Conservation (phyloP, 2,329 filamentous ascomycete genomes). For the Exophiala alcalophila region DNA sequence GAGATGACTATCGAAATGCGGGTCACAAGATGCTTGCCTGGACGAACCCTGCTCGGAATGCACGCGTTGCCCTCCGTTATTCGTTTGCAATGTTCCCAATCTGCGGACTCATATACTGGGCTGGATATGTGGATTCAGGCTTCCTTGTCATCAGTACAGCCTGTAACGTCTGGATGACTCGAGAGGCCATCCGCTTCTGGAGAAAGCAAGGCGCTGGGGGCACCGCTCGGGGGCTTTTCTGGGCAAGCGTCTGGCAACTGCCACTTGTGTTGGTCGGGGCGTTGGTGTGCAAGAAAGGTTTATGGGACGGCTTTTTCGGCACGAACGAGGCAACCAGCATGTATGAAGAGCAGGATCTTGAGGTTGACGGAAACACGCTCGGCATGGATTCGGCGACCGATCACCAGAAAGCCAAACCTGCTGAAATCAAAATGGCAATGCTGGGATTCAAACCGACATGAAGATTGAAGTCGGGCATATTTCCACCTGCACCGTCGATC, state of each 20-base stretch:
- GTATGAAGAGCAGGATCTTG: conserved; percentile 57
- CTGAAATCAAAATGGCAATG: conserved; percentile 24
- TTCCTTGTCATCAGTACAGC: conserved; percentile 78
- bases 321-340: conserved; percentile 51
- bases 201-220: conserved; percentile 72
- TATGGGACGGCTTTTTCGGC: conserved; percentile 80
- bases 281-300: conserved; percentile 87
- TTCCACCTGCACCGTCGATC: no score
- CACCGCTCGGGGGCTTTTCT: conserved; percentile 81
- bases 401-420: conserved; percentile 4
- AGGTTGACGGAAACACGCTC: conserved; percentile 24
- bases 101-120: conserved; percentile 74
- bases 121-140: conserved; percentile 77
- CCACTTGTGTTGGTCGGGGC: conserved; percentile 86
- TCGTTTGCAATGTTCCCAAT: conserved; percentile 81
- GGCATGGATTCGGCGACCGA: conserved; percentile 22
- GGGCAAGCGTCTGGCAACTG: conserved; percentile 96
- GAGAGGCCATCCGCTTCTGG: conserved; percentile 80
- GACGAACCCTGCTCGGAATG: conserved; percentile 81
- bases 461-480: no score
- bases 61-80: conserved; percentile 83
- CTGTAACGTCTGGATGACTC: conserved; percentile 81
- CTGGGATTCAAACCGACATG: conserved; percentile 28
- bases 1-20: conserved; percentile 77
- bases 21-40: conserved; percentile 74